These are phyloP conservation scores for Penicillium sp. DNA, from an alignment of 2,329 filamentous ascomycete species.

Conservation along the genomic window DNA sequence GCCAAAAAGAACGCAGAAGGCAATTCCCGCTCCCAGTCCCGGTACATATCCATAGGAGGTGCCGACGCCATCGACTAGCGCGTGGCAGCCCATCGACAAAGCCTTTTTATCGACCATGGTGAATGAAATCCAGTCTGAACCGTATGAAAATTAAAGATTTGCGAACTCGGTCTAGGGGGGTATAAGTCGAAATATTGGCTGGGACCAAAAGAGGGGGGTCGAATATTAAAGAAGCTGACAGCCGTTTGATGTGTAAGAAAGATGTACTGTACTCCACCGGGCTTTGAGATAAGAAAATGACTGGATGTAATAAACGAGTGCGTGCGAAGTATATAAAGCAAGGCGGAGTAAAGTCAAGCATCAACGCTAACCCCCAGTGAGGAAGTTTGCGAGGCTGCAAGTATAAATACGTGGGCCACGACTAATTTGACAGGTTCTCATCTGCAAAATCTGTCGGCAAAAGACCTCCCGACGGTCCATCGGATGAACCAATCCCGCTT, in stretches of 20 bases:
- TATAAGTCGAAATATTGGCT: neutral
- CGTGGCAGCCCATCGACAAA: slow-evolving; percentile 25
- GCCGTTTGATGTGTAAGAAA: neutral
- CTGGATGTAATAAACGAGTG: neutral
- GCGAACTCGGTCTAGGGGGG: neutral
- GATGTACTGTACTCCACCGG: neutral
- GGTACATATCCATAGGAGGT: slow-evolving; percentile 37
- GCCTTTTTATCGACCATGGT: slow-evolving; percentile 10
- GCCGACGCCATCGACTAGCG: slow-evolving; percentile 23
- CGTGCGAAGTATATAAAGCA: neutral
- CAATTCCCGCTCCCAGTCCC: slow-evolving; percentile 35
- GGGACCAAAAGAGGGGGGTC: neutral
- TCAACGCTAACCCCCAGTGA: neutral
- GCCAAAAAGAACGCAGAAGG: slow-evolving; percentile 35
- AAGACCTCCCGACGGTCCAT: neutral
- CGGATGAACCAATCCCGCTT: slow-evolving; percentile 8
- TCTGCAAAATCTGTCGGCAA: neutral
- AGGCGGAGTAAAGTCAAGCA: slow-evolving; percentile 1
- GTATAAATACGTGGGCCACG: neutral
- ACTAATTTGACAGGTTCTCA: neutral
- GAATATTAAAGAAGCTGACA: neutral
- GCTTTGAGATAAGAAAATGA: neutral
- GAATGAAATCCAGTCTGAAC: neutral
- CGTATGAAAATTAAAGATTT: neutral
- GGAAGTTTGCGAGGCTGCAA: neutral